These are phyloP conservation scores for Ligustrum vulgare DNA, from an alignment of 257 asterid genomes.

Conservation along the genomic window DNA sequence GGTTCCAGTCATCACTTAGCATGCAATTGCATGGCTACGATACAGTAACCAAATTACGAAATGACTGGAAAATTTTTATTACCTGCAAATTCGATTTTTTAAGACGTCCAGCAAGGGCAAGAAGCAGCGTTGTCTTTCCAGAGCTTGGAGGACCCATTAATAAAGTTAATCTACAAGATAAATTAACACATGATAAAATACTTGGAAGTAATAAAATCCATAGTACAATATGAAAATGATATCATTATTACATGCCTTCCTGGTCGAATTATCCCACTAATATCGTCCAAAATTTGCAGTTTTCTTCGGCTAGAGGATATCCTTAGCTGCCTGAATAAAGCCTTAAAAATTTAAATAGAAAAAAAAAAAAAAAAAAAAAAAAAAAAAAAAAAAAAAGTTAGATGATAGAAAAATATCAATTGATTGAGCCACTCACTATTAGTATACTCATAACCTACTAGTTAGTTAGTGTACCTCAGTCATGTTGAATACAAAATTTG, in stretches of 20 bases:
- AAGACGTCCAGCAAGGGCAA: constrained; percentile 92
- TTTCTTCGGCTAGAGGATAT: constrained; percentile 60
- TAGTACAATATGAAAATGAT: constrained; percentile 13
- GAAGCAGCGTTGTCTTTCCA: constrained; percentile 85
- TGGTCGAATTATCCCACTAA: constrained; percentile 90
- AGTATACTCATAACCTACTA: not conserved
- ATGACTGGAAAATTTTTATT: constrained; percentile 19
- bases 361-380: no score
- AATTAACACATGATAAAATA: constrained; percentile 23
- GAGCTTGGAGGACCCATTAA: constrained; percentile 97
- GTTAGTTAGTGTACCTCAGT: constrained; percentile 57
- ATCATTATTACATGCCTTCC: constrained; percentile 65
- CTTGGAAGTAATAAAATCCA: constrained; percentile 23
- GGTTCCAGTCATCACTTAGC: constrained; percentile 27
- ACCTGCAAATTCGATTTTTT: constrained; percentile 86
- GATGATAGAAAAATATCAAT: constrained; percentile 16
- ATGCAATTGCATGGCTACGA: constrained; percentile 1
- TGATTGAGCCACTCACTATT: not conserved
- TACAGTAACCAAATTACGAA: not conserved
- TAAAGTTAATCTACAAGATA: constrained; percentile 69
- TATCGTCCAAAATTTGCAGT: constrained; percentile 71
- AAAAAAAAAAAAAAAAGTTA: no score
- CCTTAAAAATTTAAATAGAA: constrained; percentile 39
- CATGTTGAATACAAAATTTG: constrained; percentile 85
- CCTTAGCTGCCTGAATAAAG: constrained; percentile 67